Base-by-base conservation (phyloP, 192 early-diverging fungal species). In the Backusella circina region DNA sequence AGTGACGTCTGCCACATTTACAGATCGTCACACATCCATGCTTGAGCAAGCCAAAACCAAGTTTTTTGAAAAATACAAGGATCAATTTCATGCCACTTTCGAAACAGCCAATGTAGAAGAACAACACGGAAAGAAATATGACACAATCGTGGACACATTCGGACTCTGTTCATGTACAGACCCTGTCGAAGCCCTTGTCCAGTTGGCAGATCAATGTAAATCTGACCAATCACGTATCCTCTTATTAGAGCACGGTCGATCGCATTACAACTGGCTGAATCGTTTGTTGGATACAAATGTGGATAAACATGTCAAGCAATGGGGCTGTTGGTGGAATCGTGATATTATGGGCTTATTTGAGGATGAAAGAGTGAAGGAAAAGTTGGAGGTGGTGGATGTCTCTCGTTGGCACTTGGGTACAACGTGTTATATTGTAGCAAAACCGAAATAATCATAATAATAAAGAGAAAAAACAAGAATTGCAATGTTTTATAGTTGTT, bases 291-390 rank as follows among this genome's bases (percentile, higher is more conserved):
- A 93, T 57, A 87, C 86, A 66, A 86, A 84, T 41, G 88, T 89
- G 1, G 67, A 74, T 15, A 81, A 74, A 39, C 91, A 93, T 81
- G 90, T 89, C 8, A 74, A 83, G 12, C 72, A 75, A 70, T 93
- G 91, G 90, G 91, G 76, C 10, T 93, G 91, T 71, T 93, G 89
- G 89, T 93, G 87, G 85, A 92, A 93, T 66, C 73, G 91, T 26
- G 89, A 90, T 67, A 79, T 93, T 23, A 83, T 84, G 54, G 67
- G 31, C 9, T 47, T 92, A 28, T 82, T 90, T 47, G 67, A 88
- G n/a, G 75, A 83, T 44, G 80, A 81, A 16, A 32, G 74, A 31
- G 77, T 82, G 2, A 78, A 72, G 70, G 78, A 87, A 5, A 91
- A 87, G 12, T 28, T 91, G 26, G 80, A 88, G 35, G 76, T 92